Evolutionary conservation across 2,329 filamentous ascomycete genomes (phyloP).

Genomic region (Ilyonectria destructans): DNA sequence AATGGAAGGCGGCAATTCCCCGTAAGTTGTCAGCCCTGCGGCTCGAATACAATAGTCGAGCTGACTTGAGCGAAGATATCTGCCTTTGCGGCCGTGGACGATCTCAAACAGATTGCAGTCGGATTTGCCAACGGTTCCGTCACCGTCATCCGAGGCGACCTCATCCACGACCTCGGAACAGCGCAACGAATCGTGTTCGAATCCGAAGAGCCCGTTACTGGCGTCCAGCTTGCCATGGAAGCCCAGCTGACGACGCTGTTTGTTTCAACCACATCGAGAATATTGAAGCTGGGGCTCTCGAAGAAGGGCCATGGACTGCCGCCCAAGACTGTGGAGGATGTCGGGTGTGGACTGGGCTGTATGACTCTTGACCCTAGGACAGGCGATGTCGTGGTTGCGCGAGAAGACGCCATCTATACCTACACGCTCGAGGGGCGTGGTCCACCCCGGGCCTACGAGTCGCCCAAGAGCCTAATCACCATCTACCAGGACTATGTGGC

Average conservation of each 20-base stretch:
- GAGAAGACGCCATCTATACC: slow-evolving; percentile 96
- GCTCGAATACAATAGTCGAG: neutral
- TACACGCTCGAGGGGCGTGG: slow-evolving; percentile 90
- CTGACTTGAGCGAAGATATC: slow-evolving; percentile 73
- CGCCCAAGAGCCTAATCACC: slow-evolving; percentile 86
- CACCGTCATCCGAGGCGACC: slow-evolving; percentile 91
- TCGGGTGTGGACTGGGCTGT: slow-evolving; percentile 92
- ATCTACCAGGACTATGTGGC: slow-evolving; percentile 90
- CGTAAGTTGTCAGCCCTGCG: slow-evolving; percentile 61
- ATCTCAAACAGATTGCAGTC: slow-evolving; percentile 92
- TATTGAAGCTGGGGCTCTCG: slow-evolving; percentile 89
- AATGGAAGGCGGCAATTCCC: slow-evolving; percentile 95
- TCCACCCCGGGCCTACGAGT: slow-evolving; percentile 92
- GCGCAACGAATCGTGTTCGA: slow-evolving; percentile 97
- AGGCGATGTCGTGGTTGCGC: slow-evolving; percentile 90
- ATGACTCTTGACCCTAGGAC: slow-evolving; percentile 89
- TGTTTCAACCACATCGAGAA: slow-evolving; percentile 90
- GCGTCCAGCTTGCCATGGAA: slow-evolving; percentile 82
- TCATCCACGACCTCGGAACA: slow-evolving; percentile 95
- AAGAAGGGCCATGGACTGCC: slow-evolving; percentile 92
- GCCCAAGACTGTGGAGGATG: slow-evolving; percentile 89
- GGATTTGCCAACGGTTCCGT: slow-evolving; percentile 97
- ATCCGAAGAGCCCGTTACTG: slow-evolving; percentile 95
- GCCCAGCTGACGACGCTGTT: slow-evolving; percentile 83
- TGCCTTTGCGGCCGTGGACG: slow-evolving; percentile 88